Evolutionary conservation across 352 stramenopile genomes (phyloP), one percentile per base, ranked within the genome.

Genomic region (Plasmopara muralis): DNA sequence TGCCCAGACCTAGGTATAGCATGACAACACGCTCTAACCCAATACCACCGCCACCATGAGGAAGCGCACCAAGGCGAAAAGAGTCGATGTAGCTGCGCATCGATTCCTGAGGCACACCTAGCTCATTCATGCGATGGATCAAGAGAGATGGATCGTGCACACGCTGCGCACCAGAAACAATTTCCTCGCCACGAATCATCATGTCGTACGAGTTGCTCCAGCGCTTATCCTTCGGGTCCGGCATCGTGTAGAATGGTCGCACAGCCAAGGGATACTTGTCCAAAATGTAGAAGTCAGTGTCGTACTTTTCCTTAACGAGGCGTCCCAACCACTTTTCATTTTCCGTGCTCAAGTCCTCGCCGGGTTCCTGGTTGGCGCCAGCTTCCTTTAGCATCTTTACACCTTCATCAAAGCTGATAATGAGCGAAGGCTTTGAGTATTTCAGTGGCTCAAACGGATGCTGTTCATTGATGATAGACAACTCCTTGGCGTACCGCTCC

Each of bases 221-320:
- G 55, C 72, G 72, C 69, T 84, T 75, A 82, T 99, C 89, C 20
- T 89, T 87, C 44, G 96, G 94, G 77, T 98, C 90, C 9, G 96
- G 97, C 97, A 99, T 99, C 45, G 96, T 99, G 85, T 99, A 99
- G 75, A 99, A 99, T 51, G 97, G 97, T 70, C 97, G 88, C 58
- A 98, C 95, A 20, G 82, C 65, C n/a, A 99, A 67, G 30, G 97
- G 97, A 81, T 98, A 99, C 83, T 99, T 98, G 89, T 99, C 96
- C 71, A 99, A 90, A 53, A 99, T 98, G 83, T 98, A 99, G 68
- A 99, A 99, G 76, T 99, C 97, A 55, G 96, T 99, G 48, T 91
- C 88, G 68, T 98, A 99, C 82, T 99, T 99, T 48, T 96, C 89
- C 66, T 95, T 95, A 13, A 99, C 93, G 39, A 97, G 79, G 43